These are phyloP conservation scores for Solanum chacoense DNA, from an alignment of 305 asterid genomes.

Conservation along the genomic window DNA sequence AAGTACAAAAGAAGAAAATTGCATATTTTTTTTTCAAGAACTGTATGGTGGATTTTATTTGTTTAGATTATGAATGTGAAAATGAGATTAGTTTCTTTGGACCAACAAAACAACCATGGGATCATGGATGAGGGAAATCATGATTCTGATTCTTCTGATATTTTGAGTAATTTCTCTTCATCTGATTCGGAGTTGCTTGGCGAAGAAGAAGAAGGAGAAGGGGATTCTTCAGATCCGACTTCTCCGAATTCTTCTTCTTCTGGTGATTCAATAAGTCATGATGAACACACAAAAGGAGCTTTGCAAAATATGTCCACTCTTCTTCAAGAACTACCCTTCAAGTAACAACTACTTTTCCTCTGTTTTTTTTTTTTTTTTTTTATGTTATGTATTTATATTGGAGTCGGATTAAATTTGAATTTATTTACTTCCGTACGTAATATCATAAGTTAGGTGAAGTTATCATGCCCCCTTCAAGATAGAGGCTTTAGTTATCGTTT, in stretches of 20 bases:
- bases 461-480: neutral
- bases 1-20: neutral
- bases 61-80: slow-evolving; percentile 1
- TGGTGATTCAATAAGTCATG: neutral
- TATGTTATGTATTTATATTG: neutral
- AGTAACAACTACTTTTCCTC: slow-evolving; percentile 22
- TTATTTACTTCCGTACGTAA: neutral
- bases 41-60: neutral
- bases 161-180: neutral
- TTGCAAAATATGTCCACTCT: slow-evolving; percentile 49
- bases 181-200: slow-evolving; percentile 26
- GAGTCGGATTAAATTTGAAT: neutral
- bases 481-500: neutral
- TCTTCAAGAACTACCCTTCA: slow-evolving; percentile 52
- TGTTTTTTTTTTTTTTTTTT: neutral
- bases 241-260: slow-evolving; percentile 15
- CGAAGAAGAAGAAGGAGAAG: slow-evolving; percentile 8
- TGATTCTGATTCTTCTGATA: slow-evolving; percentile 8
- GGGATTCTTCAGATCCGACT: neutral
- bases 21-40: neutral
- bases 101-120: slow-evolving; percentile 24
- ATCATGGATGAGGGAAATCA: slow-evolving; percentile 16
- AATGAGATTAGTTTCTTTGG: slow-evolving; percentile 15
- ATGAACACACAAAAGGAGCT: slow-evolving; percentile 6
- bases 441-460: neutral